A percentile compares a stretch with the other conserved stretches of the same genome.
These are phyloP conservation scores for Excoecaria cochinchinensis DNA, from an alignment of 345 rosid species.

Conservation along the genomic window DNA sequence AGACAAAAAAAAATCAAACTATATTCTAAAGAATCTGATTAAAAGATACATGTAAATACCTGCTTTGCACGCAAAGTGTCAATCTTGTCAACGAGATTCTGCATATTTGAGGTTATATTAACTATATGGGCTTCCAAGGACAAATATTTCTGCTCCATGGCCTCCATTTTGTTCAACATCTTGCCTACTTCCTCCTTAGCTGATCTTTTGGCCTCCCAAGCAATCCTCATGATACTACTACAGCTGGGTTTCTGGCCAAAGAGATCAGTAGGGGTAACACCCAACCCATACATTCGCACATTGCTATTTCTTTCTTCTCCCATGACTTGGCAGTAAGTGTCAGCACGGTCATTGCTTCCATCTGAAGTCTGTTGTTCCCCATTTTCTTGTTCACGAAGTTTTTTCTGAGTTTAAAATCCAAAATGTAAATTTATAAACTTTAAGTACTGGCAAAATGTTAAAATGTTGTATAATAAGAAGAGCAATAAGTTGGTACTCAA, in stretches of 20 bases:
- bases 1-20: not conserved
- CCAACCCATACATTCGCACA: constrained; percentile 27
- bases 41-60: constrained; percentile 9
- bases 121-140: constrained; percentile 38
- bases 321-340: constrained; percentile 34
- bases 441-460: not conserved
- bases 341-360: constrained; percentile 23
- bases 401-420: constrained; percentile 24
- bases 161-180: constrained; percentile 37
- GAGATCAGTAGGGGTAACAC: constrained; percentile 23
- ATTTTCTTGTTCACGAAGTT: constrained; percentile 25
- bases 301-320: constrained; percentile 22
- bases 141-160: constrained; percentile 34
- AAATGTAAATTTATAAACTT: not conserved
- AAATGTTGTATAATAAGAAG: not conserved
- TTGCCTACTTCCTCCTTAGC: constrained; percentile 30
- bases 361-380: constrained; percentile 18
- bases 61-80: constrained; percentile 17
- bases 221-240: constrained; percentile 19
- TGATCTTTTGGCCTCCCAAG: constrained; percentile 30
- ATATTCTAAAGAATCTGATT: not conserved
- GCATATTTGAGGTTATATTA: constrained; percentile 33
- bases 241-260: constrained; percentile 23
- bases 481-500: not conserved
- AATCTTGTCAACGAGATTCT: constrained; percentile 30